phyloP scores from a whole-genome alignment of 2,329 filamentous ascomycete genomes.

The Aphanocladium album region DNA sequence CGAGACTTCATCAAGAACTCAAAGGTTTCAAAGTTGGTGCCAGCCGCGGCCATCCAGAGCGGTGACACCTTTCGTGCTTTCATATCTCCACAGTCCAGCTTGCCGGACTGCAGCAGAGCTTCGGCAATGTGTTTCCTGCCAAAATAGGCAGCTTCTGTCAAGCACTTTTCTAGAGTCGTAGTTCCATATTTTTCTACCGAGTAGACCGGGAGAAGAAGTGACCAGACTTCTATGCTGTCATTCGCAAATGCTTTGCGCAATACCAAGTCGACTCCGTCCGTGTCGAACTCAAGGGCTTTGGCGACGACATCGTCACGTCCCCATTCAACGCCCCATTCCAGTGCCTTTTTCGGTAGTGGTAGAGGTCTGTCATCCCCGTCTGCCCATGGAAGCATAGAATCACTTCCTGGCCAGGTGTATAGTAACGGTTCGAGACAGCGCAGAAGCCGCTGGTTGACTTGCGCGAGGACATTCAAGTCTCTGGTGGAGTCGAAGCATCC shows the following conservation, averaged over 20 bases:
- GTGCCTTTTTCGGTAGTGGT: not conserved
- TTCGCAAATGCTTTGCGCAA: not conserved
- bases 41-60: not conserved
- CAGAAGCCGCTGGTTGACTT: not conserved
- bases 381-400: not conserved
- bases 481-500: not conserved
- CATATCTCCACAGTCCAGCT: not conserved
- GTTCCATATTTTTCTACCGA: not conserved
- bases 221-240: not conserved
- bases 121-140: not conserved
- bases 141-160: not conserved
- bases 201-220: not conserved
- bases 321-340: not conserved
- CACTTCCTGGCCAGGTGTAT: not conserved
- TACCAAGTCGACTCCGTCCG: not conserved
- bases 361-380: not conserved
- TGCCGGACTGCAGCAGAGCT: not conserved
- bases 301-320: not conserved
- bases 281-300: not conserved
- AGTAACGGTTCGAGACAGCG: not conserved
- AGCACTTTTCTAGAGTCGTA: not conserved
- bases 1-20: not conserved
- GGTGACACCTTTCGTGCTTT: not conserved
- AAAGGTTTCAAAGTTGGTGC: not conserved
- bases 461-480: not conserved